Base-by-base conservation (phyloP, 805 yeast genomes). In the Nakazawaea pomicola region DNA sequence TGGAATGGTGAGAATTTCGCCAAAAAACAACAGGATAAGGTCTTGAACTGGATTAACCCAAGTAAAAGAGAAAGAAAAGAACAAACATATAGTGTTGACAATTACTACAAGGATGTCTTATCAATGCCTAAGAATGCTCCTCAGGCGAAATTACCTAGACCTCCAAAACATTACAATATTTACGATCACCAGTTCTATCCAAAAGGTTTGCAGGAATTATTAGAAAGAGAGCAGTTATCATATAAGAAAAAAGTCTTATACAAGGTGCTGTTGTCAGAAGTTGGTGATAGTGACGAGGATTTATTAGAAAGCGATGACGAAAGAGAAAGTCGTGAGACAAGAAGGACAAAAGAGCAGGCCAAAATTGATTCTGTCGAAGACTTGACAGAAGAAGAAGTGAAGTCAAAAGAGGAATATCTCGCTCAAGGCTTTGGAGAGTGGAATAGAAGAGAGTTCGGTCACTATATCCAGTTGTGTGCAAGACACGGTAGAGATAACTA, bases 1-100 rank as follows among this genome's bases (percentile, higher is more conserved):
- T 91, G 99, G 99, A 89, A 93, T 55, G 99, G 99, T 14, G 74
- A 82, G 51, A 82, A 84, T 52, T 83, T 82, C 58, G 89, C 91
- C 46, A 76, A 78, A 51, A 67, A 61, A 44, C 67, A 62, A 8
- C 63, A 65, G n/a, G 65, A 67, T 25, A 62, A 60, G 25, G 54
- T 64, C 1, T 64, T 72, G 35, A 61, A 72, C 3, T 83, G 90
- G 87, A 76, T 83, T 24, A 83, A 83, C 51, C 93, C 91, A 0
- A 65, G 84, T 1, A 79, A 78, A 51, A 70, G 93, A 60, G 86
- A 84, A 54, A 65, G 90, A 48, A 84, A 83, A 48, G 90, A 84
- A 47, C 88, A 83, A 50, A 79, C 83, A 1, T 85, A 84, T 50
- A 79, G 86, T 0, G 75, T 83, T 35, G 93, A 84, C 58, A 83